phyloP scores from a whole-genome alignment of 2,329 filamentous ascomycete species.

The Neofusicoccum laricinum region DNA sequence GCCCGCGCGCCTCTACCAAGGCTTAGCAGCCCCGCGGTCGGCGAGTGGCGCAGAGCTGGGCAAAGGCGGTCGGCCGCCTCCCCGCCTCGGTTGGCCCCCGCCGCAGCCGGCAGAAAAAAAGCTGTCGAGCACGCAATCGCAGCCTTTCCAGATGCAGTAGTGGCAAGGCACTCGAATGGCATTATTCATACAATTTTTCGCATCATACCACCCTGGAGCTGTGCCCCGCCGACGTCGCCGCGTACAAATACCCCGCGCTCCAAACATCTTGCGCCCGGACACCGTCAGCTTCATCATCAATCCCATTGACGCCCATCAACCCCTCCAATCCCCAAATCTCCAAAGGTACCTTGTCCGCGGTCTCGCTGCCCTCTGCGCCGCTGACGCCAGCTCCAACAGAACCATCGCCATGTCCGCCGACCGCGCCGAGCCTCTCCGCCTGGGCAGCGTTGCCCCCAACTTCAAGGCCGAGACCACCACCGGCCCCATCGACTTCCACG shows the following conservation, averaged over 20 bases:
- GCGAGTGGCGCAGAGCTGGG: background rate
- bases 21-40: background rate
- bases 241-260: conserved; percentile 15
- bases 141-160: conserved; percentile 2
- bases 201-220: conserved; percentile 8
- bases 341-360: background rate
- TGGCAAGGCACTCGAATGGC: background rate
- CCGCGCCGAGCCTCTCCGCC: conserved; percentile 51
- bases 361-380: background rate
- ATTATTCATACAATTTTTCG: conserved; percentile 15
- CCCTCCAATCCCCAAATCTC: background rate
- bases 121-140: conserved; percentile 4
- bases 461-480: conserved; percentile 79
- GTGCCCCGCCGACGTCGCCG: background rate
- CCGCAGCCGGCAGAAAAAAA: background rate
- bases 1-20: background rate
- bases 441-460: conserved; percentile 71
- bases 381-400: background rate
- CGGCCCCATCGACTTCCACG: conserved; percentile 77
- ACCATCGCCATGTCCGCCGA: conserved; percentile 19
- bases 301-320: background rate
- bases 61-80: background rate
- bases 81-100: background rate
- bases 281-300: background rate
- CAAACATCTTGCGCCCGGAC: background rate